Conservation (phyloP, 1,139 yeast species). For the Candida sp. region DNA sequence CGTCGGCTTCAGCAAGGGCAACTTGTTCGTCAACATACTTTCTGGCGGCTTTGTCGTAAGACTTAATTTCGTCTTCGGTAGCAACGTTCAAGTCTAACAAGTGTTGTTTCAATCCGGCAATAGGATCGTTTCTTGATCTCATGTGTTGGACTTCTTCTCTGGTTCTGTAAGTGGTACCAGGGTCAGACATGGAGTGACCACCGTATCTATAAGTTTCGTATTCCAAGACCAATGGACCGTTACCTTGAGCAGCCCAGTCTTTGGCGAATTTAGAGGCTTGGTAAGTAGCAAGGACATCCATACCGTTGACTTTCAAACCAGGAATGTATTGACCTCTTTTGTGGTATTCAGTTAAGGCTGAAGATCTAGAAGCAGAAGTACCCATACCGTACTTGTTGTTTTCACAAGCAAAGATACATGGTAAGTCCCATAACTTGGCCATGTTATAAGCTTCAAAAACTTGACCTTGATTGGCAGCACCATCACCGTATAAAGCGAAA, state of each 20-base stretch:
- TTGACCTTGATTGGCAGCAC: constrained; percentile 99
- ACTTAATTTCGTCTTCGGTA: constrained; percentile 90
- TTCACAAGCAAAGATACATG: constrained; percentile 93
- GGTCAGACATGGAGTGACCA: constrained; percentile 99
- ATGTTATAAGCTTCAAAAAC: constrained; percentile 96
- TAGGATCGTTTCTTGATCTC: constrained; percentile 98
- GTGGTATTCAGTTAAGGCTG: constrained; percentile 95
- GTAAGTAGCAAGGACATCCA: constrained; percentile 94
- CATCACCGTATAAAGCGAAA: constrained; percentile 94
- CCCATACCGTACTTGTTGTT: constrained; percentile 99
- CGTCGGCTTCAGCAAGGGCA: constrained; percentile 88
- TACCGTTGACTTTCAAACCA: constrained; percentile 97
- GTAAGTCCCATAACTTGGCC: constrained; percentile 99
- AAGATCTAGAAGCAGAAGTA: constrained; percentile 94
- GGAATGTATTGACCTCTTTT: constrained; percentile 99
- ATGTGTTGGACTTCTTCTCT: constrained; percentile 99
- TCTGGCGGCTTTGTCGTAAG: constrained; percentile 95
- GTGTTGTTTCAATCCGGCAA: constrained; percentile 90
- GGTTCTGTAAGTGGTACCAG: constrained; percentile 99
- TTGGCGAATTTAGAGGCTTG: constrained; percentile 97
- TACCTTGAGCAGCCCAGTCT: constrained; percentile 91
- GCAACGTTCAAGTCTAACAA: constrained; percentile 82
- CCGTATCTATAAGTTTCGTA: constrained; percentile 99
- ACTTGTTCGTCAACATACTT: constrained; percentile 92
- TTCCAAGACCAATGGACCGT: constrained; percentile 95